Evolutionary conservation across 768 basidiomycete genomes (phyloP).

Genomic region (Suillus americanus): DNA sequence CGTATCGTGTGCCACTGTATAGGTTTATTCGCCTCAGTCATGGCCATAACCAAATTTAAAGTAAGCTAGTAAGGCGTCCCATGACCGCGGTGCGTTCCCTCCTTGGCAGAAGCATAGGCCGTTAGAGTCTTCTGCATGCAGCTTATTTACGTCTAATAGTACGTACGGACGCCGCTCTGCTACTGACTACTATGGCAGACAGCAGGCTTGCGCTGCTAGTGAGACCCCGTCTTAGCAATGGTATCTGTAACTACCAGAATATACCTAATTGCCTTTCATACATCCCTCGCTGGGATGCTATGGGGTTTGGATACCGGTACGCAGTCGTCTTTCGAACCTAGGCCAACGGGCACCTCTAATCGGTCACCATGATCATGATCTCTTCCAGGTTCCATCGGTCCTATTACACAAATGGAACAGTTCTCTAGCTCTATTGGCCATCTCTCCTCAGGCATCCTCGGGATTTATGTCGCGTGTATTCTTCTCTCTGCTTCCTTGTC

Average conservation of each 20-base stretch:
- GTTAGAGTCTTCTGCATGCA: not conserved
- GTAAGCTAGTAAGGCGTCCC: not conserved
- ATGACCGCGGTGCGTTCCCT: not conserved
- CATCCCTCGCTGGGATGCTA: slow-evolving; percentile 29
- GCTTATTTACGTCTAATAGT: not conserved
- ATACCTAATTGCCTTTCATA: slow-evolving; percentile 25
- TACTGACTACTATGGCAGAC: not conserved
- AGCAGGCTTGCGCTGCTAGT: not conserved
- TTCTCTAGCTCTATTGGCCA: slow-evolving; percentile 39
- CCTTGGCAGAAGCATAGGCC: not conserved
- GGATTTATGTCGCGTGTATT: slow-evolving; percentile 44
- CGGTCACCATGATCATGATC: not conserved
- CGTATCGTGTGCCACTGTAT: not conserved
- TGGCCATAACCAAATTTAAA: not conserved
- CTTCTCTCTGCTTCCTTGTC: slow-evolving; percentile 42
- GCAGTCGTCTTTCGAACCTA: not conserved
- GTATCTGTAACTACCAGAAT: slow-evolving; percentile 16
- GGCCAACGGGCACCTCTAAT: not conserved
- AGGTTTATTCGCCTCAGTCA: not conserved
- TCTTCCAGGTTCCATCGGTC: slow-evolving; percentile 36
- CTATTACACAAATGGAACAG: slow-evolving; percentile 47
- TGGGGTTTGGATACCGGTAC: slow-evolving; percentile 34
- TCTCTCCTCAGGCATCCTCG: slow-evolving; percentile 38
- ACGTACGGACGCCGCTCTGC: not conserved
- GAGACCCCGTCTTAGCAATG: slow-evolving; percentile 10